Percentiles rank a stretch among this genome's conserved stretches.
These are phyloP conservation scores for Canavalia gladiata DNA, from an alignment of 306 rosid species.

Conservation along the genomic window DNA sequence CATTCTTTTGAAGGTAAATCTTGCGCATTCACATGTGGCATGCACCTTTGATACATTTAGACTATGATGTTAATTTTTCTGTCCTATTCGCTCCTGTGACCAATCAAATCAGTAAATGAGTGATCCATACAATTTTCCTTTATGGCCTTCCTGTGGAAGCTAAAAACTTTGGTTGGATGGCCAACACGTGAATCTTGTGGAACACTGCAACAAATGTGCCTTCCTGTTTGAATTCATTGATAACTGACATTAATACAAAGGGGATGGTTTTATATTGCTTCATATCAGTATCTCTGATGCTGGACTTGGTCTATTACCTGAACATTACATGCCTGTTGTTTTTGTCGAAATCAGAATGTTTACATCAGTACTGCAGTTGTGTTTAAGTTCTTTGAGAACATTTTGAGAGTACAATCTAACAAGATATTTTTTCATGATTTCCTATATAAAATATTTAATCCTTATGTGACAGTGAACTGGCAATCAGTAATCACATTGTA, in stretches of 20 bases:
- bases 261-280: background rate
- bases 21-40: background rate
- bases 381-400: background rate
- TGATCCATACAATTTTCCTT: background rate
- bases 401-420: background rate
- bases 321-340: conserved; percentile 2
- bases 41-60: conserved; percentile 29
- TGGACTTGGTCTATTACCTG: background rate
- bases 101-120: background rate
- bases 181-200: background rate
- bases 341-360: background rate
- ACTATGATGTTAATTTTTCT: background rate
- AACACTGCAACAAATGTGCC: background rate
- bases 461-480: background rate
- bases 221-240: background rate
- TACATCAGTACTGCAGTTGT: background rate
- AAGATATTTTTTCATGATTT: background rate
- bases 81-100: background rate
- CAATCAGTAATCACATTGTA: background rate
- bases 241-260: conserved; percentile 2
- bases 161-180: background rate
- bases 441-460: background rate
- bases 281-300: background rate
- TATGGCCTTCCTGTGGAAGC: background rate
- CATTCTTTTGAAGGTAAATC: conserved; percentile 82